A percentile compares a stretch with the other conserved stretches of the same genome.
phyloP scores from a whole-genome alignment of 192 early-diverging fungal genomes.

The Coemansia erecta region DNA sequence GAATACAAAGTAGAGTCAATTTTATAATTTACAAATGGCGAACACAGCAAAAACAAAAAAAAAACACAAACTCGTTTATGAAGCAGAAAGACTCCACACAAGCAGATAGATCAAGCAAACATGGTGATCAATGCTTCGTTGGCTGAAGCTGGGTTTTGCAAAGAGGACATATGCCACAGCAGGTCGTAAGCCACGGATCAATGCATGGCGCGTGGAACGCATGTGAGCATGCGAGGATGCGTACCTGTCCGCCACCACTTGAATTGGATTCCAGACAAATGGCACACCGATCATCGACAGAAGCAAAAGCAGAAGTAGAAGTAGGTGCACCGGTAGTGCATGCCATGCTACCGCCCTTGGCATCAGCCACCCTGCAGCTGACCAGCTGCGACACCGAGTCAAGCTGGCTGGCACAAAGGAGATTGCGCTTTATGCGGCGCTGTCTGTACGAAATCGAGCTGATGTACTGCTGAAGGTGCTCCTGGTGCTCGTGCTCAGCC shows the following conservation, averaged over 20 bases:
- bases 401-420: conserved; percentile 4
- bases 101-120: neutral
- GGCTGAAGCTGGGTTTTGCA: conserved; percentile 27
- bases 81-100: neutral
- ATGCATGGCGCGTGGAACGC: conserved; percentile 45
- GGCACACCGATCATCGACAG: conserved; percentile 13
- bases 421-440: neutral
- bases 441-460: conserved; percentile 7
- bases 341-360: neutral
- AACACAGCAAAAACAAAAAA: too few species aligned
- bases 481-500: neutral
- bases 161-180: conserved; percentile 35
- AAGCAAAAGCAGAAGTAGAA: too few species aligned
- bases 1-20: neutral
- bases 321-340: too few species aligned
- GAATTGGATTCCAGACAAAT: conserved; percentile 27
- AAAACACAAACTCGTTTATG: too few species aligned
- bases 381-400: conserved; percentile 17
- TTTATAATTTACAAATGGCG: too few species aligned
- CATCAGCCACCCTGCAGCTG: neutral
- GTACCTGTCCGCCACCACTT: conserved; percentile 5
- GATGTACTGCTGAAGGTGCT: neutral
- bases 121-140: neutral
- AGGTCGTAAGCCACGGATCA: conserved; percentile 46
- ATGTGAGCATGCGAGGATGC: conserved; percentile 37